Base-by-base conservation (phyloP, 139 green algal species). In the Klebsormidium nitens region DNA sequence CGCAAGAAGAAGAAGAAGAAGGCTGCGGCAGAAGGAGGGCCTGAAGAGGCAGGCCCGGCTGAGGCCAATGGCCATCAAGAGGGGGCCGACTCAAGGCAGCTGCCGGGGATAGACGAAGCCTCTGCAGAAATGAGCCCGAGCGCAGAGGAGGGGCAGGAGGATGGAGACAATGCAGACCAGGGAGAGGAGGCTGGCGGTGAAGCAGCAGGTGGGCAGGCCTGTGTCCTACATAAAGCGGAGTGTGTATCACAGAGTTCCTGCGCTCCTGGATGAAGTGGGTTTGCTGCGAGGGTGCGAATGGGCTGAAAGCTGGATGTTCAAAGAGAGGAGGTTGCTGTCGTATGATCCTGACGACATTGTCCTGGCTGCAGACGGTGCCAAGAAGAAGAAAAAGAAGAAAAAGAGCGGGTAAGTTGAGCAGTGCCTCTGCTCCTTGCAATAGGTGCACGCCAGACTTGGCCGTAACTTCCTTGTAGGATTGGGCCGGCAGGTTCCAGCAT, bases 1-100 rank as follows among this genome's bases (percentile, higher is more conserved):
- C 74, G 74, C 2, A 80, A 80, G 50, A 81, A 81, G 49, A 81
- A 81, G 66, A 81, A 81, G 49, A 81, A 81, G 50, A 81, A 81
- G 40, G 29, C 34, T 5, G 44, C 17, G 11, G 61, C 39, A 5
- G 47, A 35, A 48, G 74, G 37, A 1, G 5, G 26, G 29, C 52
- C 34, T 8, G 65, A 65, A 38, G 36, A 38, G 36, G 58, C 1
- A 6, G 57, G 32, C 14, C 35, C 19, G 19, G 61, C 11, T 56
- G 62, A 34, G 5, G 28, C 17, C 6, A 32, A 71, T 28, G 59
- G 40, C n/a, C 3, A 37, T 49, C 3, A 11, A 26, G 23, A 5
- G 28, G 59, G n/a, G n/a, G n/a, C n/a, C n/a, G n/a, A n/a, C n/a
- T n/a, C n/a, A n/a, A n/a, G n/a, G n/a, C n/a, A n/a, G n/a, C n/a